Conservation (phyloP, 768 basidiomycete genomes). For the Baorangia bicolor region DNA sequence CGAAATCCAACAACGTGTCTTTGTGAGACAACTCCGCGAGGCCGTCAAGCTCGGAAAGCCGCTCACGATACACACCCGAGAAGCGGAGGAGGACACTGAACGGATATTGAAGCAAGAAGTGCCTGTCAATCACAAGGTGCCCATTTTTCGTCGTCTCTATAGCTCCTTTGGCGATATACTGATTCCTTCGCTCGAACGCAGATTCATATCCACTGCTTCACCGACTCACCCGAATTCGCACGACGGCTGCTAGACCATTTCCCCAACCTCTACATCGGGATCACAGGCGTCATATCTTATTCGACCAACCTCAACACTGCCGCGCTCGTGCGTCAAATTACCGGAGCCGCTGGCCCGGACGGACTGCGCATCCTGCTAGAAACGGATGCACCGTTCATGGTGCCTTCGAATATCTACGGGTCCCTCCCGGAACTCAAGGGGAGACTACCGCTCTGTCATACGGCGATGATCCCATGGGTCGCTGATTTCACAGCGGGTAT, state of each 20-base stretch:
- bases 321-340: constrained; percentile 58
- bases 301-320: constrained; percentile 72
- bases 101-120: constrained; percentile 74
- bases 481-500: constrained; percentile 67
- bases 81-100: constrained; percentile 83
- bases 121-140: constrained; percentile 65
- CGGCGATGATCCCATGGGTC: constrained; percentile 84
- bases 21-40: constrained; percentile 63
- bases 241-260: constrained; percentile 70
- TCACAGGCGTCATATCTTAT: constrained; percentile 86
- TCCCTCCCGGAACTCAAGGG: constrained; percentile 53
- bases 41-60: constrained; percentile 73
- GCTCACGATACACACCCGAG: constrained; percentile 82
- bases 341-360: constrained; percentile 19
- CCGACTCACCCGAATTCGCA: constrained; percentile 76
- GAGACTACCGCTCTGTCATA: constrained; percentile 69
- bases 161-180: neutral
- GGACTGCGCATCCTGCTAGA: constrained; percentile 63
- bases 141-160: constrained; percentile 5
- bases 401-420: constrained; percentile 69
- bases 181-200: constrained; percentile 21
- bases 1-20: constrained; percentile 62
- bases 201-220: constrained; percentile 90
- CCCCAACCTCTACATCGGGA: constrained; percentile 79
- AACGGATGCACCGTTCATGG: constrained; percentile 89